Evolutionary conservation across 1,284 basidiomycete genomes (phyloP), one percentile per base, ranked within the genome.

Genomic region (Microbotryomycetes sp.): DNA sequence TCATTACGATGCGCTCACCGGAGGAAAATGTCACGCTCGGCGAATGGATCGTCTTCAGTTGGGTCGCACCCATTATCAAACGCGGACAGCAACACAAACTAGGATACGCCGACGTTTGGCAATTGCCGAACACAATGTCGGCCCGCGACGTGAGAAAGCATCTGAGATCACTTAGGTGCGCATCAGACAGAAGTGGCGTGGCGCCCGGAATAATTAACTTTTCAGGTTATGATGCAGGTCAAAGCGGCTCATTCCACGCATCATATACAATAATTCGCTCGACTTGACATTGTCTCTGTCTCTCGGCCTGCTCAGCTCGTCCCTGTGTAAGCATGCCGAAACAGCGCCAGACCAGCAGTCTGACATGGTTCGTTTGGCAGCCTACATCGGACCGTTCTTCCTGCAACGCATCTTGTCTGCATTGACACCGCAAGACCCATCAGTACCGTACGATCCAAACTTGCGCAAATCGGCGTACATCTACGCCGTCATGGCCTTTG

Each of bases 11-110:
- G 24, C 54, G 57, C 24, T 81, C 80, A 6, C 64, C 84, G 7
- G 88, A 91, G 73, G 87, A 89, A 70, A 77, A 80, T 56, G 85
- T 83, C 35, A 84, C 80, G 15, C 76, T 91, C 21, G 87, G 83
- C 81, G 77, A 82, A 21, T 91, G 89, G 89, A 78, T 82, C 56
- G 82, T 82, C 1, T 90, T 90, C 73, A 80, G 81, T 3, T 91
- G 89, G 76, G 80, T 91, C 45, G 81, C 84, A 67, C 83, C 85
- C 0, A 77, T 90, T 50, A 82, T 89, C 68, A 52, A 57, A 21
- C 57, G 55, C 23, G 68, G 59, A 0, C 23, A 45, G 18, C 15
- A 18, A n/a, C 45, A 35, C 16, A 58, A 60, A 35, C 45, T 66
- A 2, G 59, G 56, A 5, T 66, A 66, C 24, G 16, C 46, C 0